Evolutionary conservation across 2,329 filamentous ascomycete genomes (phyloP), one percentile per base, ranked within the genome.

Genomic region (Sporothrix schenckii): DNA sequence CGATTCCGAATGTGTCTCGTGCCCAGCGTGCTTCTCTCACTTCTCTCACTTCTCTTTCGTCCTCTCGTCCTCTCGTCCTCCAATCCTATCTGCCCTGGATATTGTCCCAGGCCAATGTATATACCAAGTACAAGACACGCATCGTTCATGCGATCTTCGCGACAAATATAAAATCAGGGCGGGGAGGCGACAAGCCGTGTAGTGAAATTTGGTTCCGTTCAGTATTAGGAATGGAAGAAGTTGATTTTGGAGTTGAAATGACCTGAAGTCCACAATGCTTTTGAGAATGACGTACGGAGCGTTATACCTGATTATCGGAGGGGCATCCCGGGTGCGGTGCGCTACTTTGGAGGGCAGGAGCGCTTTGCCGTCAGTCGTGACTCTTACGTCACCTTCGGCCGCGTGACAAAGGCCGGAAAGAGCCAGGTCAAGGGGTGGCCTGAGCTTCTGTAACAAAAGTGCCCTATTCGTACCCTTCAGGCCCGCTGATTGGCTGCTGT

Each of bases 401-500:
- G 63, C 30, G 61, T 66, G 63, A 53, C 63, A 52, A 44, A 44
- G 65, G 11, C 61, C 61, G 44, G 61, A 65, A 65, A n/a, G 44
- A 49, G 11, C 21, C 49, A 24, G 41, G 61, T 21, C 47, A 19
- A 27, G 13, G 19, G 56, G 34, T 34, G 41, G 41, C 41, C 10
- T 44, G 41, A 16, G 41, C 11, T 13, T 44, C 41, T 13, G 9
- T 16, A 13, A 4, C 10, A n/a, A 58, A n/a, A n/a, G 14, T 58
- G 19, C 54, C 54, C 54, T 58, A 41, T 58, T 58, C 1, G 1
- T 9, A 41, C 30, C 54, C 30, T 58, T 41, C 30, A 21, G 16
- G 58, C 19, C 7, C 24, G 52, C 24, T 70, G 68, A 70, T 70
- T 70, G 68, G 68, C 60, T 24, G 41, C 39, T 19, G 56, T 34